Evolutionary conservation across 2,329 filamentous ascomycete species (phyloP).

Genomic region (Neonectria neomacrospora): DNA sequence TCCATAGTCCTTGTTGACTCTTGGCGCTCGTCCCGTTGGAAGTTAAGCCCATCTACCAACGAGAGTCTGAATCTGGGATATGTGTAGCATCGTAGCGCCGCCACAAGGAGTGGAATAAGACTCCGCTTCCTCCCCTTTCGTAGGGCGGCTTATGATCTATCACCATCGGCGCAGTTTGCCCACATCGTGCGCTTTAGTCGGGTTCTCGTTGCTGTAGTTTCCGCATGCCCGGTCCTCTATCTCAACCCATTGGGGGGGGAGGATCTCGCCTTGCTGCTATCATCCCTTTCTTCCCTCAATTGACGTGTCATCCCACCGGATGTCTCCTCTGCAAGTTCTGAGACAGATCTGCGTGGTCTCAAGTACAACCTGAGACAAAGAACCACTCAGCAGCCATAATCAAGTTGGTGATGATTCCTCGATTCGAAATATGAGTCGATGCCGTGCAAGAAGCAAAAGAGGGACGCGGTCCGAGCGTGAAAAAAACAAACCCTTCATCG

Average conservation of each 20-base stretch:
- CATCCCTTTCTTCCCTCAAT: slow-evolving; percentile 28
- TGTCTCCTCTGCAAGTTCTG: slow-evolving; percentile 22
- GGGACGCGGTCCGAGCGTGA: too few relatives aligned
- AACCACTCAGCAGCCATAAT: neutral
- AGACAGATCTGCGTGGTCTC: slow-evolving; percentile 24
- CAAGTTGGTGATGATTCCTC: neutral
- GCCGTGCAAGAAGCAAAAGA: neutral
- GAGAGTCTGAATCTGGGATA: neutral
- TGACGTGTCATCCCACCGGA: slow-evolving; percentile 31
- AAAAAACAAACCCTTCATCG: too few relatives aligned
- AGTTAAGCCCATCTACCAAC: neutral
- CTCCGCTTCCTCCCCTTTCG: neutral
- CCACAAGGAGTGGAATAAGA: neutral
- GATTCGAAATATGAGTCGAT: neutral
- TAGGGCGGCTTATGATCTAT: neutral
- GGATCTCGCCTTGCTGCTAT: slow-evolving; percentile 16
- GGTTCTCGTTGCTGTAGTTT: slow-evolving; percentile 24
- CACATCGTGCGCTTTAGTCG: neutral
- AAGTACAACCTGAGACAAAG: neutral
- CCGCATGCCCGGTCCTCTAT: slow-evolving; percentile 31
- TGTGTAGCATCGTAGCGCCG: neutral
- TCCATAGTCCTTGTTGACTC: neutral
- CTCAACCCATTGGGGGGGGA: slow-evolving; percentile 5
- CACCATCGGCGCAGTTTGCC: neutral
- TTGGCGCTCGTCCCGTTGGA: neutral